Conservation (phyloP, 2,329 filamentous ascomycete species). For the Xylogone sp. region DNA sequence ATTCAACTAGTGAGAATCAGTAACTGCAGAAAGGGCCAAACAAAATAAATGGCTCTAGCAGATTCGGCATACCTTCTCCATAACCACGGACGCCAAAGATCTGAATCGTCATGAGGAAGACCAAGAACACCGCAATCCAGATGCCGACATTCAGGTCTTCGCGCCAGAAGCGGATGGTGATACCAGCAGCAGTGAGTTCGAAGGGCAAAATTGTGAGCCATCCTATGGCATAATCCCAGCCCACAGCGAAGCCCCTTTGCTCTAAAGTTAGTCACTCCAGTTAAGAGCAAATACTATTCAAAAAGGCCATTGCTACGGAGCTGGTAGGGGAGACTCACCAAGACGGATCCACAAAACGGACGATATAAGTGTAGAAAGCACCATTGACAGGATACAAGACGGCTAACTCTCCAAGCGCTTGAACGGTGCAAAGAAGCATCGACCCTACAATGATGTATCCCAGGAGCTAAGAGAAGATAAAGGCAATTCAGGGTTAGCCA, state of each 20-base stretch:
- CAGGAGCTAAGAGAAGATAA: slow-evolving; percentile 28
- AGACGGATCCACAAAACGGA: slow-evolving; percentile 58
- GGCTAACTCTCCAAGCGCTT: slow-evolving; percentile 57
- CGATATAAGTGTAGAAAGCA: slow-evolving; percentile 58
- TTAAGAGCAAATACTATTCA: too few relatives aligned
- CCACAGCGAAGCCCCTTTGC: slow-evolving; percentile 45
- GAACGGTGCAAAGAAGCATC: slow-evolving; percentile 56
- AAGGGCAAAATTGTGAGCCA: slow-evolving; percentile 49
- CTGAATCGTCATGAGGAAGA: slow-evolving; percentile 46
- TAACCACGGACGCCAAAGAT: slow-evolving; percentile 56
- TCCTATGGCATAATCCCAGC: slow-evolving; percentile 48
- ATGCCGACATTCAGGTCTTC: slow-evolving; percentile 44
- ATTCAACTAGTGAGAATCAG: slow-evolving; percentile 54
- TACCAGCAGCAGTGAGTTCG: slow-evolving; percentile 49
- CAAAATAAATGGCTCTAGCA: too few relatives aligned
- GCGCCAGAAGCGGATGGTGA: slow-evolving; percentile 52
- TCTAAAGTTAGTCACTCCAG: too few relatives aligned
- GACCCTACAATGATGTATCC: slow-evolving; percentile 52
- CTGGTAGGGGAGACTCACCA: slow-evolving; percentile 33
- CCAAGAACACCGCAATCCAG: slow-evolving; percentile 54
- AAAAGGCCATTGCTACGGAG: too few relatives aligned
- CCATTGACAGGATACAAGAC: slow-evolving; percentile 58
- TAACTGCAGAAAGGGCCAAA: slow-evolving; percentile 38
- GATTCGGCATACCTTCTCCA: slow-evolving; percentile 57
- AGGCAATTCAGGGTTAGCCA: background rate